These are phyloP conservation scores for Colletotrichum falcatum DNA, from an alignment of 2,329 filamentous ascomycete genomes.

Conservation along the genomic window DNA sequence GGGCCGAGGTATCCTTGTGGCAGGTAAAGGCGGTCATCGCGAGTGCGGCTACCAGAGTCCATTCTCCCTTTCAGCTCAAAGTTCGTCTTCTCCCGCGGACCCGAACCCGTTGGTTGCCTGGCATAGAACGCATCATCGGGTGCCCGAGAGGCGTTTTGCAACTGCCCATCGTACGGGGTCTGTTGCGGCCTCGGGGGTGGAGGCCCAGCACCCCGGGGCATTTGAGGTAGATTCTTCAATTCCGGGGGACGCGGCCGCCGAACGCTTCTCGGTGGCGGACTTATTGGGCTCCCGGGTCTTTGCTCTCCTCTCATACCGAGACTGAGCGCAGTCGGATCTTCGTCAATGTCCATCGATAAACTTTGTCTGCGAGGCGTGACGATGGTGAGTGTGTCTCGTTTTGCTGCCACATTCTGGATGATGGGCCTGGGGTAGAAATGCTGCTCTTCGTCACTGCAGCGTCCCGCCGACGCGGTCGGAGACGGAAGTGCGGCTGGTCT, in stretches of 20 bases:
- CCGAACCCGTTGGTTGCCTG: slow-evolving; percentile 17
- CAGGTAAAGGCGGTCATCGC: slow-evolving; percentile 7
- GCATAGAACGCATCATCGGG: slow-evolving; percentile 13
- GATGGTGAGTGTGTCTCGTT: slow-evolving; percentile 63
- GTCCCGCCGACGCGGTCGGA: slow-evolving; percentile 55
- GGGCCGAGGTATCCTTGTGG: slow-evolving; percentile 34
- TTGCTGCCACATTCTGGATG: slow-evolving; percentile 61
- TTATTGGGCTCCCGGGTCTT: neutral
- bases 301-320: slow-evolving; percentile 13
- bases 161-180: slow-evolving; percentile 28
- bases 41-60: neutral
- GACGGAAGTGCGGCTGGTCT: slow-evolving; percentile 55
- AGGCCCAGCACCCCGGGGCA: neutral
- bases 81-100: slow-evolving; percentile 9
- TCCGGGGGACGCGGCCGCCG: slow-evolving; percentile 37
- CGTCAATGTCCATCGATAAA: slow-evolving; percentile 62
- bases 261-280: slow-evolving; percentile 39
- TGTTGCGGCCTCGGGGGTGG: slow-evolving; percentile 30
- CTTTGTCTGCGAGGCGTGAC: slow-evolving; percentile 60
- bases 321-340: slow-evolving; percentile 16
- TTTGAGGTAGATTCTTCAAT: slow-evolving; percentile 15
- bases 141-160: slow-evolving; percentile 13
- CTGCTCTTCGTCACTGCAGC: slow-evolving; percentile 55
- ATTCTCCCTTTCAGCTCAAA: slow-evolving; percentile 1
- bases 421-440: slow-evolving; percentile 53